Base-by-base conservation (phyloP, 805 yeast species). In the Yarrowia bubula region DNA sequence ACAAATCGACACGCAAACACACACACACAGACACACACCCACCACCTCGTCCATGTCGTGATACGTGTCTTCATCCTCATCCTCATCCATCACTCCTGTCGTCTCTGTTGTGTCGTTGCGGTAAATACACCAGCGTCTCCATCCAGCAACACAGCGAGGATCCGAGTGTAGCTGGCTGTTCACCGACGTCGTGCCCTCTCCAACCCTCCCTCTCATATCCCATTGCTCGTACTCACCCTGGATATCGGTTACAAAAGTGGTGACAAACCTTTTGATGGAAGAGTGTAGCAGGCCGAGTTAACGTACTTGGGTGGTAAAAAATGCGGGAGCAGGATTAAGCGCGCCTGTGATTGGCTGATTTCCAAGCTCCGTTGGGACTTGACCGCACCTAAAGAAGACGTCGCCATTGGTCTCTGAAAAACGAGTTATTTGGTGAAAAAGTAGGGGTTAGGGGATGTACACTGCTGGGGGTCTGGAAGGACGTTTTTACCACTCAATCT, bases 261-360 rank as follows among this genome's bases (percentile, higher is more conserved):
- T 55, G 61, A 55, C 61, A 55, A 55, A 55, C 61, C 61, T 55
- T 51, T 55, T 55, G 61, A 55, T 55, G 61, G 61, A 55, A 55
- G 61, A 55, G 61, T 55, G 61, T 55, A 55, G 47, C 47, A 41
- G 61, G 37, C 61, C 47, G 61, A 55, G 61, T 55, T 55, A 35
- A 55, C 47, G 47, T 15, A 55, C 61, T 41, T 39, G 61, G 61
- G 61, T 55, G 61, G 61, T 55, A 55, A 55, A 55, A 55, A 55
- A 55, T 28, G 61, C 46, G 60, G 47, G 38, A 55, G 47, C 61
- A 28, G 58, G 17, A 55, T 55, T 39, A 55, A 55, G 47, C 38
- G 15, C 28, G 11, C 22, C 61, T 55, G 61, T 55, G 61, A 55
- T 55, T 55, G 61, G 61, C 61, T 55, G 61, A 15, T 31, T 31